Base-by-base conservation (phyloP, 2,329 filamentous ascomycete genomes). In the Onygenales sp. region DNA sequence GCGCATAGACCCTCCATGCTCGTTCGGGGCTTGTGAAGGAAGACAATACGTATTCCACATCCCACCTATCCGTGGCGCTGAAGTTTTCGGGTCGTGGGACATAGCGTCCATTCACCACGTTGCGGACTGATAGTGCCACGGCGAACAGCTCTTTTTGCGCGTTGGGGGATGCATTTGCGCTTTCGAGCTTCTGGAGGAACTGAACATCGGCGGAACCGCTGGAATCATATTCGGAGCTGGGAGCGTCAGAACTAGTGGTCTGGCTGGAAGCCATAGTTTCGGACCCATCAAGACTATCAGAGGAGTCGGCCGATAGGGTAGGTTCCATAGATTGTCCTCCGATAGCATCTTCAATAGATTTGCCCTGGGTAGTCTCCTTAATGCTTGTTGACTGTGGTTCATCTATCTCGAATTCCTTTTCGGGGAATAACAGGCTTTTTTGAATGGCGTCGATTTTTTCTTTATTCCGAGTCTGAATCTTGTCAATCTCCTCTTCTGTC, bases 41-140 rank as follows among this genome's bases (percentile, higher is more conserved):
- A 45, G 79, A 77, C 47, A 96, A 71, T 37, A 83, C 77, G 68
- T 95, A 96, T 61, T 93, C 82, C n/a, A 96, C 74, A 0, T 72
- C 67, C 91, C 91, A 96, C 6, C 72, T 63, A 58, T 82, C 77
- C 0, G 61, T 17, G 11, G 61, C 34, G 0, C 50, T 67, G 45
- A 85, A 65, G 0, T 74, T 60, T 1, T 69, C 58, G 0, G 89
- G 87, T 2, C 89, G 83, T 0, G 72, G 64, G 1, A 88, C 80
- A 52, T 79, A 78, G 10, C 72, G 52, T 14, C 80, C 84, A 62
- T 93, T 85, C 52, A 95, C 79, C 58, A 79, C 81, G 73, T 87
- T 93, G 58, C 81, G 81, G 49, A 88, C 74, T 0, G 82, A 85
- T 52, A 96, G 73, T 11, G 82, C 83, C 77, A 93, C 81, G 40